Evolutionary conservation across 2,329 filamentous ascomycete genomes (phyloP).

Genomic region (Calonectria pauciramosa): DNA sequence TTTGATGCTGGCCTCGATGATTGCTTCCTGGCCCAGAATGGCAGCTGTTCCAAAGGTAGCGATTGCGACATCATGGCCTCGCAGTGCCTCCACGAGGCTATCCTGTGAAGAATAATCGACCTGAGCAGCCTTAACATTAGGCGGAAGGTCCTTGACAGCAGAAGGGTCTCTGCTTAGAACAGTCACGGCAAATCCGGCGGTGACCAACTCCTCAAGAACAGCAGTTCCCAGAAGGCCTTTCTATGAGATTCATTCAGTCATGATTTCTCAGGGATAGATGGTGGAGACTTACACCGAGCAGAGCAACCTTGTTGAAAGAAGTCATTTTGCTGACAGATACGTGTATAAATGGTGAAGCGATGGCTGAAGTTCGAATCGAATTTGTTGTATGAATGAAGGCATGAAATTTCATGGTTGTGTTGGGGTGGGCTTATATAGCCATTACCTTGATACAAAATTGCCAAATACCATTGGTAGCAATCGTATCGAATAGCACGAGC

Average conservation of each 20-base stretch:
- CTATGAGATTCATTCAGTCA: background rate
- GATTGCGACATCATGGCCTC: slow-evolving; percentile 67
- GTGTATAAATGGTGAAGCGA: background rate
- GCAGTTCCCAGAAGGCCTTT: slow-evolving; percentile 41
- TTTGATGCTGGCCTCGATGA: slow-evolving; percentile 15
- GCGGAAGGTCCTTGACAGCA: background rate
- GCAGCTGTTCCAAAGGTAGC: slow-evolving; percentile 20
- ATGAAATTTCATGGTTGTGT: too few species aligned
- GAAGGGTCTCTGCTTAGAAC: slow-evolving; percentile 59
- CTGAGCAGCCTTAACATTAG: slow-evolving; percentile 19
- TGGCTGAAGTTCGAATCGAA: background rate
- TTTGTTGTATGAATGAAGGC: background rate
- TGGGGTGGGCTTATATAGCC: too few species aligned
- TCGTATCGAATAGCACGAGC: background rate
- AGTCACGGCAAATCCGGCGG: slow-evolving; percentile 60
- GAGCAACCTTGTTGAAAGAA: background rate
- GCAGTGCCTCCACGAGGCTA: slow-evolving; percentile 61
- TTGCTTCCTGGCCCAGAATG: background rate
- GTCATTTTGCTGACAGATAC: background rate
- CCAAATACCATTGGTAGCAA: too few species aligned
- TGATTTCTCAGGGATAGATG: background rate
- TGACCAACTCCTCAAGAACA: slow-evolving; percentile 45
- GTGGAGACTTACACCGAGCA: background rate
- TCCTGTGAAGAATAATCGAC: slow-evolving; percentile 52
- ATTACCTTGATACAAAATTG: too few species aligned